These are phyloP conservation scores for Cymodocea nodosa DNA, from an alignment of 116 monocot genomes.

Conservation along the genomic window DNA sequence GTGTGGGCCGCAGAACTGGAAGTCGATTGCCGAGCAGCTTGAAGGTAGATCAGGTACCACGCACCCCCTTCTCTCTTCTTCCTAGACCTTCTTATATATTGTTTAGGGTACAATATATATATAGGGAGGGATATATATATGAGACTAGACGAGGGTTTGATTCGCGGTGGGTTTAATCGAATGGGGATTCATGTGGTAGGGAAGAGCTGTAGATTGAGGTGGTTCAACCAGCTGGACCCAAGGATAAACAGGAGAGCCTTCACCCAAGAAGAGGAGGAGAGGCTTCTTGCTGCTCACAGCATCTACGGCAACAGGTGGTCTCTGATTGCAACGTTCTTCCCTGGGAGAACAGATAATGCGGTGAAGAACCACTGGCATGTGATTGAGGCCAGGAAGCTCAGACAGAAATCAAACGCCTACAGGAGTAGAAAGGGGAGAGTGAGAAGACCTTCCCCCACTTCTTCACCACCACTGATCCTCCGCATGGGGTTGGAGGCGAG, in stretches of 20 bases:
- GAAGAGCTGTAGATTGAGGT: conserved; percentile 24
- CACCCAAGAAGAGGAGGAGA: conserved; percentile 16
- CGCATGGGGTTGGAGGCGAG: too few relatives aligned
- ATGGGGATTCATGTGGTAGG: background rate
- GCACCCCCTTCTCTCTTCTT: too few relatives aligned
- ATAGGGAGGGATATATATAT: too few relatives aligned
- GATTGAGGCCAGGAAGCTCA: conserved; percentile 8
- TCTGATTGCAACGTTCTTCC: conserved; percentile 12
- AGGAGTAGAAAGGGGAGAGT: background rate
- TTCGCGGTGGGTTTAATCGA: too few relatives aligned
- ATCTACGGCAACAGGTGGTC: conserved; percentile 18
- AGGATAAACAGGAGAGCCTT: conserved; percentile 17
- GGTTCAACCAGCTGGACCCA: conserved; percentile 6
- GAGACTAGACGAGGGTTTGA: too few relatives aligned
- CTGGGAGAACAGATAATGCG: conserved; percentile 19
- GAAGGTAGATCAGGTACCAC: conserved; percentile 15
- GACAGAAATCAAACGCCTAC: background rate
- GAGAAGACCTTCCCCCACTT: background rate
- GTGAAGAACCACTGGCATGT: conserved; percentile 29
- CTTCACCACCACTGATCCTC: too few relatives aligned
- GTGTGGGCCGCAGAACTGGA: conserved; percentile 14
- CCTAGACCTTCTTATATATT: background rate
- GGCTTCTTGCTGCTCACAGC: conserved; percentile 6
- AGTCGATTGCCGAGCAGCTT: conserved; percentile 5
- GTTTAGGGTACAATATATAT: too few relatives aligned